These are phyloP conservation scores for Corynascus novoguineensis DNA, from an alignment of 495 filamentous ascomycete genomes.

Conservation along the genomic window DNA sequence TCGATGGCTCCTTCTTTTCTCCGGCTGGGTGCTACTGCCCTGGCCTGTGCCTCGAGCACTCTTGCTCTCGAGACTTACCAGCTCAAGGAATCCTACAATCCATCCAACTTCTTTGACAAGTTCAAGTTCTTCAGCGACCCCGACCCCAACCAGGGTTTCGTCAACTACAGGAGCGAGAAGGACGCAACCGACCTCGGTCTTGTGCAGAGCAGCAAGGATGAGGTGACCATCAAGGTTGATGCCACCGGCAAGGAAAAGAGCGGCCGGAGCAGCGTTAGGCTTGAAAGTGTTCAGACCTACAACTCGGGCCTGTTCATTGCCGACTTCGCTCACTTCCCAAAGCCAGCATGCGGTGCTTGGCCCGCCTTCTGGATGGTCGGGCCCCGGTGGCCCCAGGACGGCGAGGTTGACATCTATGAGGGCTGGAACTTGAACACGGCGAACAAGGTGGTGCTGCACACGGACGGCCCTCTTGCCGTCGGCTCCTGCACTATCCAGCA, in stretches of 20 bases:
- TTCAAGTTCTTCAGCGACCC: constrained; percentile 43
- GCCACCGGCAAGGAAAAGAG: constrained; percentile 19
- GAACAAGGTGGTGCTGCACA: constrained; percentile 72
- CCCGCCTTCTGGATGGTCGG: constrained; percentile 67
- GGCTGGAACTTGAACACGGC: constrained; percentile 60
- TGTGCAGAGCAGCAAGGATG: constrained; percentile 44
- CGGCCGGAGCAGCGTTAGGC: constrained; percentile 61
- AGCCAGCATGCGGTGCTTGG: constrained; percentile 55
- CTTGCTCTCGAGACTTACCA: constrained; percentile 31
- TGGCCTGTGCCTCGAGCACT: constrained; percentile 32
- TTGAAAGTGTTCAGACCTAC: constrained; percentile 61
- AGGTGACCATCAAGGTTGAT: constrained; percentile 48
- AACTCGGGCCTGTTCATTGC: constrained; percentile 64
- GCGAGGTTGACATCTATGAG: constrained; percentile 90
- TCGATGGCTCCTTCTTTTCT: constrained; percentile 41
- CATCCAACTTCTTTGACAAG: constrained; percentile 49
- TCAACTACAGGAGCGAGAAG: constrained; percentile 53
- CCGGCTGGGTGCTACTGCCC: constrained; percentile 36
- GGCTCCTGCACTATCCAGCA: constrained; percentile 51
- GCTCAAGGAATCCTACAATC: constrained; percentile 42
- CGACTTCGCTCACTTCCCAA: constrained; percentile 68
- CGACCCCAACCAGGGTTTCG: constrained; percentile 63
- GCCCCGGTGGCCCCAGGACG: constrained; percentile 66
- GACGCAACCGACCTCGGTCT: constrained; percentile 51
- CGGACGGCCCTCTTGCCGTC: constrained; percentile 52